phyloP scores from a whole-genome alignment of 2,329 filamentous ascomycete genomes.

The Arachnomyces sp. region DNA sequence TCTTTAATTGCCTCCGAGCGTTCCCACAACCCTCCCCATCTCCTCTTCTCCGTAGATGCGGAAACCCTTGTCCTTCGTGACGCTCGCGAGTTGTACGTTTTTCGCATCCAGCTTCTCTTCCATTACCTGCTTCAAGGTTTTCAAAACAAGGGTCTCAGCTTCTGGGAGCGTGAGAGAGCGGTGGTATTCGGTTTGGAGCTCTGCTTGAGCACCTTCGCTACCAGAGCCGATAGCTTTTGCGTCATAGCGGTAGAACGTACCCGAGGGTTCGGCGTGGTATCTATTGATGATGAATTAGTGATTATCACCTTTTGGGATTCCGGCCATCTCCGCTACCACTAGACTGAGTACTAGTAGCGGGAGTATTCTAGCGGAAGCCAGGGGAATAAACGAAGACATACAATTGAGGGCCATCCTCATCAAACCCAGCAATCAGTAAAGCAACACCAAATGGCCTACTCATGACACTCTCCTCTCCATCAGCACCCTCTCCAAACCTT shows the following conservation, averaged over 20 bases:
- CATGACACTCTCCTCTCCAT: constrained; percentile 98
- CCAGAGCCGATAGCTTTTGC: constrained; percentile 97
- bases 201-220: constrained; percentile 92
- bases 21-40: constrained; percentile 86
- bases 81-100: constrained; percentile 96
- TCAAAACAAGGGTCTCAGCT: constrained; percentile 88
- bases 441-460: constrained; percentile 94
- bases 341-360: neutral
- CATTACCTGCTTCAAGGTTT: constrained; percentile 99
- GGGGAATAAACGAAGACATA: constrained; percentile 31
- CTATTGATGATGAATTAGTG: constrained; percentile 29
- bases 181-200: constrained; percentile 98
- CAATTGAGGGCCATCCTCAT: constrained; percentile 92
- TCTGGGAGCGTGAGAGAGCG: constrained; percentile 90
- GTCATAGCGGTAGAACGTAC: constrained; percentile 98
- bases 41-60: constrained; percentile 97
- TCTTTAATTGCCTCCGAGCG: constrained; percentile 43
- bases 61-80: constrained; percentile 96
- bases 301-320: neutral
- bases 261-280: constrained; percentile 95
- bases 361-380: neutral
- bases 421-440: constrained; percentile 89
- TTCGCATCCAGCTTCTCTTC: constrained; percentile 98
- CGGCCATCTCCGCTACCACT: neutral
- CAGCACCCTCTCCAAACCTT: constrained; percentile 92